Conservation (phyloP, 225 moss, liverwort and hornwort genomes). For the Pleurozium schreberi region DNA sequence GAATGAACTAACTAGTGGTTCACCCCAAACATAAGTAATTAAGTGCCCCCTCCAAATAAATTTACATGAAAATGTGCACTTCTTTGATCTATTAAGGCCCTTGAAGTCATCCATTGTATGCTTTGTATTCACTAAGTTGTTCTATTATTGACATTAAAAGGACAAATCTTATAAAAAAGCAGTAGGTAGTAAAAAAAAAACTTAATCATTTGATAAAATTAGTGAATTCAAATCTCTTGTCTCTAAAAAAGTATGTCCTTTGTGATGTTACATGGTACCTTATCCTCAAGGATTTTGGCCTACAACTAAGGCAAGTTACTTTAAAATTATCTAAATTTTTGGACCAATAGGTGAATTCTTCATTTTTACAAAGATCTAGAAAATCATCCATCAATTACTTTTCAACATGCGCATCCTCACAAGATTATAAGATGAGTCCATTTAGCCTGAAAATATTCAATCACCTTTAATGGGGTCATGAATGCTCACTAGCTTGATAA, state of each 20-base stretch:
- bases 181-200: background rate
- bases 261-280: background rate
- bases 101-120: rapidly evolving
- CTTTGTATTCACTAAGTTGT: background rate
- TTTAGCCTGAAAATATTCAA: background rate
- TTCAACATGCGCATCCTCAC: rapidly evolving
- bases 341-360: background rate
- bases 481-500: background rate
- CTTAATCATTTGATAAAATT: background rate
- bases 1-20: rapidly evolving
- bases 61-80: background rate
- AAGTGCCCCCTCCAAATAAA: no score
- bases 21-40: background rate
- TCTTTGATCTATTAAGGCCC: rapidly evolving
- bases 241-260: background rate
- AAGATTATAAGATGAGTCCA: no score
- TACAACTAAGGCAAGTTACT: background rate
- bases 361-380: background rate
- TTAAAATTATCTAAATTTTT: background rate
- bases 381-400: rapidly evolving
- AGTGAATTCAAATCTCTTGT: background rate
- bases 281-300: rapidly evolving
- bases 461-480: background rate
- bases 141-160: rapidly evolving
- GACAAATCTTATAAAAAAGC: background rate